These are phyloP conservation scores for Begonia masoniana DNA, from an alignment of 306 rosid genomes.

Conservation along the genomic window DNA sequence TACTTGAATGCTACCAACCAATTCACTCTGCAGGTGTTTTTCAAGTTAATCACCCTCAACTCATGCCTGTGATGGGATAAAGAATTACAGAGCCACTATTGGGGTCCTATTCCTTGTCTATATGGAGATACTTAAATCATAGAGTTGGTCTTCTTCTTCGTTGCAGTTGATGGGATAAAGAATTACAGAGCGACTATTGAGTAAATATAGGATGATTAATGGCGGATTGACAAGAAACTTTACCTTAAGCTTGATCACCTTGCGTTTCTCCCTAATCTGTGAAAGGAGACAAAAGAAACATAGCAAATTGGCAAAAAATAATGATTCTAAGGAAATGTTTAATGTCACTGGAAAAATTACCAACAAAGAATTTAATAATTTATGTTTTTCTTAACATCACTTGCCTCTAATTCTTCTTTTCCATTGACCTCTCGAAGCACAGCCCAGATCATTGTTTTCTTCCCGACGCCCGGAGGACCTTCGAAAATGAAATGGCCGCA, in stretches of 20 bases:
- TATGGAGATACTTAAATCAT: too few relatives aligned
- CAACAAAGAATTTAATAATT: too few relatives aligned
- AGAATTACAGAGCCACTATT: too few relatives aligned
- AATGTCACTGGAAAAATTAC: not conserved
- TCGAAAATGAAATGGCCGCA: slow-evolving; percentile 65
- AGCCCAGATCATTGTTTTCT: slow-evolving; percentile 77
- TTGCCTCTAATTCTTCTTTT: slow-evolving; percentile 21
- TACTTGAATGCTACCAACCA: slow-evolving; percentile 39
- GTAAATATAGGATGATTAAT: too few relatives aligned
- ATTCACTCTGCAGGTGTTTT: slow-evolving; percentile 56
- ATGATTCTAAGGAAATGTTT: not conserved
- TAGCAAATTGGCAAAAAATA: not conserved
- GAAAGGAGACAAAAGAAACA: slow-evolving; percentile 1
- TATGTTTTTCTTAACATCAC: too few relatives aligned
- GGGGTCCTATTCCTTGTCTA: too few relatives aligned
- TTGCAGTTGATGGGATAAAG: too few relatives aligned
- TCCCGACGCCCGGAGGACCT: slow-evolving; percentile 74
- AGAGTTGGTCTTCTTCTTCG: too few relatives aligned
- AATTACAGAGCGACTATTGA: too few relatives aligned
- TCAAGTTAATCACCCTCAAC: slow-evolving; percentile 26
- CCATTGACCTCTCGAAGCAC: slow-evolving; percentile 69
- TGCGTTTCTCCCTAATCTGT: slow-evolving; percentile 42
- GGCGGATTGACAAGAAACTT: too few relatives aligned
- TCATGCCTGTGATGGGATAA: slow-evolving; percentile 16
- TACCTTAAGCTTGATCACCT: slow-evolving; percentile 41